These are phyloP conservation scores for Ilex paraguariensis DNA, from an alignment of 305 asterid genomes.

Conservation along the genomic window DNA sequence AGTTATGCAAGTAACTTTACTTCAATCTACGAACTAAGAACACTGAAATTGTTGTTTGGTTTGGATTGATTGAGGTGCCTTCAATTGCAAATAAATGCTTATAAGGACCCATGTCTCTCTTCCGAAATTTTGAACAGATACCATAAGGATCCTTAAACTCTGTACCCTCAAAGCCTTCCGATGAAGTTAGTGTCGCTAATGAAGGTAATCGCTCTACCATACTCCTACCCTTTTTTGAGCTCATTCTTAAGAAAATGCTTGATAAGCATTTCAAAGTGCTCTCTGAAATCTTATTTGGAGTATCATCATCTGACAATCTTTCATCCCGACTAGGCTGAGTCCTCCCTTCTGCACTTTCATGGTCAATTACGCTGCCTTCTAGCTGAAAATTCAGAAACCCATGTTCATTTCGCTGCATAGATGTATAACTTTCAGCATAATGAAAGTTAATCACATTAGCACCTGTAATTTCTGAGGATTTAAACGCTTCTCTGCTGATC, in stretches of 20 bases:
- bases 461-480: slow-evolving; percentile 52
- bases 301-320: slow-evolving; percentile 22
- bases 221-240: slow-evolving; percentile 38
- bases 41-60: slow-evolving; percentile 49
- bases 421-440: neutral
- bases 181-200: slow-evolving; percentile 25
- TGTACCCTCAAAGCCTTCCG: slow-evolving; percentile 12
- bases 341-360: slow-evolving; percentile 29
- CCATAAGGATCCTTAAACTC: slow-evolving; percentile 58
- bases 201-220: slow-evolving; percentile 40
- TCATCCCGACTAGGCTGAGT: slow-evolving; percentile 21
- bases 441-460: slow-evolving; percentile 8
- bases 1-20: slow-evolving; percentile 28
- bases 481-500: slow-evolving; percentile 32
- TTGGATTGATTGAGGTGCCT: slow-evolving; percentile 50
- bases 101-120: slow-evolving; percentile 66
- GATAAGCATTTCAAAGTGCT: slow-evolving; percentile 58
- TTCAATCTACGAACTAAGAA: slow-evolving; percentile 65
- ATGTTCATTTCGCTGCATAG: slow-evolving; percentile 6
- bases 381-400: slow-evolving; percentile 29
- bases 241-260: slow-evolving; percentile 57
- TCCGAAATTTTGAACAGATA: slow-evolving; percentile 41
- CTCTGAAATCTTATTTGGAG: slow-evolving; percentile 66
- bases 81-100: slow-evolving; percentile 51
- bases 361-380: slow-evolving; percentile 24